Conservation (phyloP, 768 basidiomycete species). For the Phylloporus rhodoxanthus region DNA sequence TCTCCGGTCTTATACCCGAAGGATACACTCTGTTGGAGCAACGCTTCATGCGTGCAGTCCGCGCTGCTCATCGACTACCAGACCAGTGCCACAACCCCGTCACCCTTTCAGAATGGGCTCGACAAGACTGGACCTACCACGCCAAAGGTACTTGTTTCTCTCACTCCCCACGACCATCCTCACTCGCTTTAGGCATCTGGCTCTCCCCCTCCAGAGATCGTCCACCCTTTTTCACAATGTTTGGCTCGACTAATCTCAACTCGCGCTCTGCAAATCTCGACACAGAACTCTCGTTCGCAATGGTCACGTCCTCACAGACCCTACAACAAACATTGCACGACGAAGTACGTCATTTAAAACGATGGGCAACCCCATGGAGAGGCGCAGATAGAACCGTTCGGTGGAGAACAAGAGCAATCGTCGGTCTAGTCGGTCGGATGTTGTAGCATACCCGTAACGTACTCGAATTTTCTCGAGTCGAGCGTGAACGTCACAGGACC, state of each 20-base stretch:
- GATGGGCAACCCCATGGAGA: conserved; percentile 51
- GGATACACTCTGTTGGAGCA: conserved; percentile 88
- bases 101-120: conserved; percentile 81
- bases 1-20: conserved; percentile 92
- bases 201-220: conserved; percentile 51
- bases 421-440: conserved; percentile 64
- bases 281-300: conserved; percentile 84
- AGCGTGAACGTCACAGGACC: conserved; percentile 83
- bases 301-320: conserved; percentile 57
- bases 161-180: neutral
- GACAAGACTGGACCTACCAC: conserved; percentile 93
- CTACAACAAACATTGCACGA: conserved; percentile 46
- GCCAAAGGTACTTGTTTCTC: conserved; percentile 71
- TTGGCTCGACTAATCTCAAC: conserved; percentile 94
- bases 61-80: conserved; percentile 37
- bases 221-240: conserved; percentile 68
- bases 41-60: conserved; percentile 67
- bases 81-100: conserved; percentile 41
- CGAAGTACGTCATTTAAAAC: conserved; percentile 49
- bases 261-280: conserved; percentile 87
- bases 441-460: conserved; percentile 51
- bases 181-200: conserved; percentile 65
- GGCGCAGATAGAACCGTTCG: conserved; percentile 54
- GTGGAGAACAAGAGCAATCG: conserved; percentile 57
- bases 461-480: conserved; percentile 76